A percentile compares a stretch with the other conserved stretches of the same genome.
Conservation (phyloP, 2,329 filamentous ascomycete genomes). For the Talaromyces sp. region DNA sequence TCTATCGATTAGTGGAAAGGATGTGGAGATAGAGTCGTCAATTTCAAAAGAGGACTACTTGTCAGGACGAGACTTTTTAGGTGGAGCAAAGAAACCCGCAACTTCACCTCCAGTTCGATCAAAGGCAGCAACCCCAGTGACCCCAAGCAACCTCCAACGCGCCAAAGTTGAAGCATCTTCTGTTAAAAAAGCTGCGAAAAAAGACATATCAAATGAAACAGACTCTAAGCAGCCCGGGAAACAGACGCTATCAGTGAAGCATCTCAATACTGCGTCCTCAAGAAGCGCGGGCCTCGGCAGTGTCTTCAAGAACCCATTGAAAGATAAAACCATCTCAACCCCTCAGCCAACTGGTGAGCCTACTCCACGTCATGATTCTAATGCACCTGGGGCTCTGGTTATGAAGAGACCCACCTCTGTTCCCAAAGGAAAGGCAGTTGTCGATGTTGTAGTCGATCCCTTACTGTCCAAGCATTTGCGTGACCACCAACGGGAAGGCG, state of each 20-base stretch:
- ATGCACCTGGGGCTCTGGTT: constrained; percentile 55
- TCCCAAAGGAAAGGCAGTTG: constrained; percentile 60
- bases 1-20: constrained; percentile 61
- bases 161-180: background rate
- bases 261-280: constrained; percentile 32
- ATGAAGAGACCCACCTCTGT: constrained; percentile 59
- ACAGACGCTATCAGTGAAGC: constrained; percentile 27
- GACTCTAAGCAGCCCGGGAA: constrained; percentile 22
- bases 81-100: constrained; percentile 20
- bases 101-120: constrained; percentile 9
- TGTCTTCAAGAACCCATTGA: constrained; percentile 60
- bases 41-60: constrained; percentile 59
- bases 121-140: background rate
- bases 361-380: constrained; percentile 62
- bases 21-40: constrained; percentile 62
- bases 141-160: background rate
- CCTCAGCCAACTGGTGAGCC: constrained; percentile 45
- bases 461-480: constrained; percentile 59
- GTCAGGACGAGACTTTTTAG: constrained; percentile 25
- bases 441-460: constrained; percentile 70
- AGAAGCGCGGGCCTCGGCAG: constrained; percentile 38
- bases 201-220: constrained; percentile 18
- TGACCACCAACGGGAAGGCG: constrained; percentile 65
- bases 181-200: background rate
- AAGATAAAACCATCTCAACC: constrained; percentile 49